Conservation (phyloP, 257 asterid genomes). For the Ajuga chamaepitys region DNA sequence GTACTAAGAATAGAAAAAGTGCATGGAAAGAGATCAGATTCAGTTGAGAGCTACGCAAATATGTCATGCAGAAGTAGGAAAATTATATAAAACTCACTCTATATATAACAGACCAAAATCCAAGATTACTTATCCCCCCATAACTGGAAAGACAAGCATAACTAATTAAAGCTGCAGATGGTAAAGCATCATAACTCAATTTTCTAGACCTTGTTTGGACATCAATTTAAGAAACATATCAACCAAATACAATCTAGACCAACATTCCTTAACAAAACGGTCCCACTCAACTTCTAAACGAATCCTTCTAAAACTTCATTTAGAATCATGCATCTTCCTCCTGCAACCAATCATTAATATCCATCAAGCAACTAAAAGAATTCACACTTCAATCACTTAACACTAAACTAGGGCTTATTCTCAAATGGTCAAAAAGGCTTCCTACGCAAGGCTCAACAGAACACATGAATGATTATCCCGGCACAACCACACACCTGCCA, state of each 20-base stretch:
- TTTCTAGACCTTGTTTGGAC: neutral
- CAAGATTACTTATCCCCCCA: neutral
- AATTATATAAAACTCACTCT: neutral
- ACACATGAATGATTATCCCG: slow-evolving; percentile 21
- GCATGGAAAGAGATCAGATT: neutral
- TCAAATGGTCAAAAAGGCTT: slow-evolving; percentile 2
- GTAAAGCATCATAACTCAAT: neutral
- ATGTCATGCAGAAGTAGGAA: neutral
- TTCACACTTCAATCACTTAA: neutral
- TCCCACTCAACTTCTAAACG: slow-evolving; percentile 7
- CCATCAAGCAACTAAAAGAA: slow-evolving; percentile 21
- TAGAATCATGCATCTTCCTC: slow-evolving; percentile 22
- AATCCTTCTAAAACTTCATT: slow-evolving; percentile 21
- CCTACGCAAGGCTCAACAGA: slow-evolving; percentile 22
- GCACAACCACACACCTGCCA: slow-evolving; percentile 54
- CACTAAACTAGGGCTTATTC: neutral
- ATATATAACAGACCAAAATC: neutral
- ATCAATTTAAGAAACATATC: slow-evolving; percentile 6
- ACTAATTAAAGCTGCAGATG: neutral
- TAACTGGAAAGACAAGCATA: neutral
- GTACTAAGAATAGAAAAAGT: too few relatives aligned
- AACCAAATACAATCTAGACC: slow-evolving; percentile 14
- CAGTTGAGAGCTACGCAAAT: neutral
- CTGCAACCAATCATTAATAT: slow-evolving; percentile 18
- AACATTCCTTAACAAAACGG: neutral